Evolutionary conservation across 176 grass and related monocot genomes (phyloP), one percentile per base, ranked within the genome.

Genomic region (Stipa capillata): DNA sequence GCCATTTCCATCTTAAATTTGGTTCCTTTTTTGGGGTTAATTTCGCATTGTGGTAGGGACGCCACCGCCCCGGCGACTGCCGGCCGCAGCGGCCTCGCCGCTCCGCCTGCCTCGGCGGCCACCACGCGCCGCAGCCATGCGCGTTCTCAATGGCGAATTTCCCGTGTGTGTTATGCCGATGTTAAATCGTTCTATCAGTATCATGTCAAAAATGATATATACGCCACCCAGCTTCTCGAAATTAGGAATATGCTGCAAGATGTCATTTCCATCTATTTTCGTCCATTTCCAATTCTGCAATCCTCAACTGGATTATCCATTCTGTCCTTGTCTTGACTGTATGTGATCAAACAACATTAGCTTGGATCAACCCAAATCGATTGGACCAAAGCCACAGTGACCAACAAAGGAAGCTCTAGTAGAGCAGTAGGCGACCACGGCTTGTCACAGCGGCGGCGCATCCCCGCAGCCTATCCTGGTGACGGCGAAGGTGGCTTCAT

Each of bases 1-100:
- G 69, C 41, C 73, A 83, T 69, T 73, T 42, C 41, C n/a, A 31
- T 10, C 59, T 12, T n/a, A 13, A 31, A 16, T 28, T 70, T 32
- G 15, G 18, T 35, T 76, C 4, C 42, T 36, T 41, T 49, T 68
- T 44, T 32, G 34, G 11, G 16, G 28, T 57, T 45, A 47, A 32
- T 79, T 79, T 79, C 44, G 75, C 74, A 79, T 85, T 71, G 35
- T 48, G 35, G 40, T 25, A 10, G n/a, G 45, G 39, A n/a, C 17
- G 63, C 63, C 72, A 8, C 53, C 28, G 28, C 21, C n/a, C n/a
- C n/a, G n/a, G n/a, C n/a, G n/a, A n/a, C n/a, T n/a, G n/a, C n/a
- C n/a, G n/a, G n/a, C n/a, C n/a, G n/a, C n/a, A n/a, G n/a, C n/a
- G n/a, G n/a, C n/a, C n/a, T n/a, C 60, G 61, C 11, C n/a, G 23